phyloP scores from a whole-genome alignment of 2,329 filamentous ascomycete species.

The Fusarium algeriense region DNA sequence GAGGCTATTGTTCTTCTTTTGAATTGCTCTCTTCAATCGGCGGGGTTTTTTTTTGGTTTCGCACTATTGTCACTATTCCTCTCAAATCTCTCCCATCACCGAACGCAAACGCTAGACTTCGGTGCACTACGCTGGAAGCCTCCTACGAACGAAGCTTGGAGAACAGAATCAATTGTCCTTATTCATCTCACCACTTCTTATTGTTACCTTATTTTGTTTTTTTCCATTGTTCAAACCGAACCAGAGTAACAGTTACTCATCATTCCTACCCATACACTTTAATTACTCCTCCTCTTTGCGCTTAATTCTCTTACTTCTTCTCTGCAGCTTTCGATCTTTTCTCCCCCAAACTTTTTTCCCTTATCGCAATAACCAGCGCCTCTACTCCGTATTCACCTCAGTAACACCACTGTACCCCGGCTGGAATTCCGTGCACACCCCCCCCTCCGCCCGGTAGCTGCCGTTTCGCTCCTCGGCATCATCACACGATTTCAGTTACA shows the following conservation, averaged over 20 bases:
- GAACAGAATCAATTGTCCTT: conserved; percentile 32
- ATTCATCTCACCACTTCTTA: conserved; percentile 11
- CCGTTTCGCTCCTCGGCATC: conserved; percentile 49
- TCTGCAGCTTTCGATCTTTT: background rate
- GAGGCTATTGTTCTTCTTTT: conserved; percentile 12
- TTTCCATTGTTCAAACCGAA: conserved; percentile 10
- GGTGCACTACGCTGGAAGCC: conserved; percentile 6
- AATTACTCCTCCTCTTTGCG: conserved; percentile 13
- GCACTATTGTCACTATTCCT: background rate
- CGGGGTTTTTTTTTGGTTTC: conserved; percentile 7
- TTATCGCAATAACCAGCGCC: conserved; percentile 12
- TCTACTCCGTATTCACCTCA: conserved; percentile 7
- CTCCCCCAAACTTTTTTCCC: conserved; percentile 10
- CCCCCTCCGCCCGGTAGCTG: conserved; percentile 47
- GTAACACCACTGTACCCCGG: conserved; percentile 38
- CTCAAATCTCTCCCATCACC: background rate
- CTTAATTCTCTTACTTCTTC: conserved; percentile 6
- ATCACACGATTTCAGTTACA: conserved; percentile 53
- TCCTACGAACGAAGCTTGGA: conserved; percentile 11
- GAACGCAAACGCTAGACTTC: conserved; percentile 7
- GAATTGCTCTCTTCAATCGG: background rate
- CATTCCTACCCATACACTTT: conserved; percentile 10
- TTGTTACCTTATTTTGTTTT: conserved; percentile 15
- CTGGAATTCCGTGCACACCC: conserved; percentile 45
- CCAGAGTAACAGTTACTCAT: conserved; percentile 1